Evolutionary conservation across 108 stramenopile species (phyloP), one percentile per base, ranked within the genome.

Genomic region (Conticribra guillardii): DNA sequence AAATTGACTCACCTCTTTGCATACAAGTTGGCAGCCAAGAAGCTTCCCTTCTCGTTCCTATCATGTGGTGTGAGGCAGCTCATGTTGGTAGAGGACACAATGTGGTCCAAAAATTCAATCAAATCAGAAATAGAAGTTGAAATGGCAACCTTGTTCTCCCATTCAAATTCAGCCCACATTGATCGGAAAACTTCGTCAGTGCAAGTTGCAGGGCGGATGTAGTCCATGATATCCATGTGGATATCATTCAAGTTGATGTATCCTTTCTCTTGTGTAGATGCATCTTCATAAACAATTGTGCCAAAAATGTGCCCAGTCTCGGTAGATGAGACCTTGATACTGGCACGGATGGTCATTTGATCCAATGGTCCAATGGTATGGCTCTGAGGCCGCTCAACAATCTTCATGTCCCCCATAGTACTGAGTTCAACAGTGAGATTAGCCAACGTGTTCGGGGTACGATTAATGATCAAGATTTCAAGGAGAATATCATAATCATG

Each of bases 81-180:
- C 97, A 98, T 99, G 73, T 98, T 98, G 17, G 99, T 99, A n/a
- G 88, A 89, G 9, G 72, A 71, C 14, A 99, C 97, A 73, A 99
- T 90, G 76, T 99, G 99, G 37, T 90, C 84, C 27, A 99, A 77
- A 85, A 96, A 99, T 22, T 87, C 96, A 50, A 87, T 76, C 58
- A 99, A 69, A 58, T 90, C 92, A 33, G 88, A 79, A 60, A 99
- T 97, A 68, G 90, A 85, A 31, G 94, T 98, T 11, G 89, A 81
- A 68, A 94, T 87, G 48, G 93, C 91, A 57, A 97, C 99, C 87
- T 99, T 99, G 84, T 99, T 99, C 74, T 99, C 99, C 99, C 99
- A 99, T 85, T 99, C 99, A 64, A 99, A 99, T 77, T 99, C 98
- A 18, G 97, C 99, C 99, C 99, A 99, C 97, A 99, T 98, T 26